Conservation (phyloP, 495 filamentous ascomycete genomes). For the Neurospora hispaniola region DNA sequence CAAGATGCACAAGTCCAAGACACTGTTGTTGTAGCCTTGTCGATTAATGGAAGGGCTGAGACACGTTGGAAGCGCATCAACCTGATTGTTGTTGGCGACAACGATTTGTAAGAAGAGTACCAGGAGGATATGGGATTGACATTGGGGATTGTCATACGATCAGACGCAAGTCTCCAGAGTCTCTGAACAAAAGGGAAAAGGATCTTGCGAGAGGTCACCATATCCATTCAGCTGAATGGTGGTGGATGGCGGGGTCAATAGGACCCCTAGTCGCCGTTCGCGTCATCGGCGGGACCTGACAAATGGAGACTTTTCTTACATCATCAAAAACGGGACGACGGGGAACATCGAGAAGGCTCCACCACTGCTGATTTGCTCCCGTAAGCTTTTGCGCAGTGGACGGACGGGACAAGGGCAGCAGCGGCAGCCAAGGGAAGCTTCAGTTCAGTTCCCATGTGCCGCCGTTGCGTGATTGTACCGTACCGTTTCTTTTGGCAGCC, state of each 20-base stretch:
- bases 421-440: not conserved
- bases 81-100: not conserved
- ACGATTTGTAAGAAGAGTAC: not conserved
- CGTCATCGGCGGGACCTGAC: not conserved
- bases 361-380: not conserved
- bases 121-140: not conserved
- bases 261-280: not conserved
- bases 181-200: not conserved
- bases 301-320: not conserved
- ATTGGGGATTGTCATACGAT: not conserved
- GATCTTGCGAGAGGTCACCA: too few species aligned
- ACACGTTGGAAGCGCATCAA: not conserved
- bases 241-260: not conserved
- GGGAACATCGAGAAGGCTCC: not conserved
- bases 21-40: not conserved
- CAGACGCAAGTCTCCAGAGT: not conserved
- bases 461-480: not conserved
- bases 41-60: not conserved
- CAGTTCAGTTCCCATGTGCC: not conserved
- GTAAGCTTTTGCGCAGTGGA: not conserved
- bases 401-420: not conserved
- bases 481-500: not conserved
- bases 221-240: not conserved
- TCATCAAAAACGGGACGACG: not conserved
- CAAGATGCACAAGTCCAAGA: not conserved